These are phyloP conservation scores for Selaginella tamariscina DNA, from an alignment of 75 land plant genomes.

Conservation along the genomic window DNA sequence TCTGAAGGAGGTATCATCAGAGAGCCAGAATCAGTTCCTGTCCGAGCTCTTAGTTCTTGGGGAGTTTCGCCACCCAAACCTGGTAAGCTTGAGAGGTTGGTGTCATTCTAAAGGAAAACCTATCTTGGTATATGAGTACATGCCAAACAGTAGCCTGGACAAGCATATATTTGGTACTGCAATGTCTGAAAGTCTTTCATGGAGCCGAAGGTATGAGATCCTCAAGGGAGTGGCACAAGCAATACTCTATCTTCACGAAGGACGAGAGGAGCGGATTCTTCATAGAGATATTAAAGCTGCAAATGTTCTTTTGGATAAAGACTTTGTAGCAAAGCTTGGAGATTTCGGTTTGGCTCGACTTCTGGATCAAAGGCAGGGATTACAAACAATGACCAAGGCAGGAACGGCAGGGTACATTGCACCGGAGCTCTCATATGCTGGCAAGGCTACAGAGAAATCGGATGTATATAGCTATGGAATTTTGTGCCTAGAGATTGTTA, in stretches of 20 bases:
- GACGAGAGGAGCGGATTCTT: not conserved
- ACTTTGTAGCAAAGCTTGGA: not conserved
- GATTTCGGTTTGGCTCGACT: not conserved
- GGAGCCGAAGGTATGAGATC: not conserved
- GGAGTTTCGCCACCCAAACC: not conserved
- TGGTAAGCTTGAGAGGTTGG: constrained; percentile 8
- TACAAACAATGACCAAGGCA: not conserved
- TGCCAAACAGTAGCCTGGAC: constrained; percentile 8
- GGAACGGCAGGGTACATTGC: not conserved
- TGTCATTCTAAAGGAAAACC: not conserved
- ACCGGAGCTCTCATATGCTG: not conserved
- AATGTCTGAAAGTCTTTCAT: not conserved
- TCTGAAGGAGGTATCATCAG: not conserved
- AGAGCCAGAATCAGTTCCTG: not conserved
- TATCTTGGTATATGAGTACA: constrained; percentile 1
- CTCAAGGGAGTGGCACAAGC: not conserved
- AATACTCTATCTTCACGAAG: not conserved
- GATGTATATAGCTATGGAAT: not conserved
- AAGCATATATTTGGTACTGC: not conserved
- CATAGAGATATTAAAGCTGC: not conserved
- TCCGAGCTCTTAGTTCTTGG: not conserved
- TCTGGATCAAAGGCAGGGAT: not conserved
- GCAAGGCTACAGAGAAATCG: not conserved
- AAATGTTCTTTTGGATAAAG: not conserved
- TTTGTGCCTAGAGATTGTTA: not conserved